These are phyloP conservation scores for Wickerhamomyces pijperi DNA, from an alignment of 805 yeast genomes.

Conservation along the genomic window DNA sequence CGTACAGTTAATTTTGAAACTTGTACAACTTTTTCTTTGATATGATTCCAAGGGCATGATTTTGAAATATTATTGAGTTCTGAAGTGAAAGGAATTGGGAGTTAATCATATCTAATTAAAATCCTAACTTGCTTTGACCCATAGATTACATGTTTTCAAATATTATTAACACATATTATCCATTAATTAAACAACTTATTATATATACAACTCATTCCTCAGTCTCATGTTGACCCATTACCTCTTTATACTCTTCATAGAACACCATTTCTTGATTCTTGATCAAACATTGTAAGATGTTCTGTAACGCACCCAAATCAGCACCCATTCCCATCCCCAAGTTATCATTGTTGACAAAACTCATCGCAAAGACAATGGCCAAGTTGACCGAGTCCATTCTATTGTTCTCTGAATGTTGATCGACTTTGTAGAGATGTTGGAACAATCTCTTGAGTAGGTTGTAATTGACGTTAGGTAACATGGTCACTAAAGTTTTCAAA, in stretches of 20 bases:
- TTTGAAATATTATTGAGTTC: too few species aligned
- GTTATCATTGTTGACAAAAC: conserved; percentile 37
- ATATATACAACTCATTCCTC: too few species aligned
- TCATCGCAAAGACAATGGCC: conserved; percentile 79
- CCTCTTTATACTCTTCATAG: conserved; percentile 3
- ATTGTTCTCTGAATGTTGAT: conserved; percentile 54
- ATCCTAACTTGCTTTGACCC: too few species aligned
- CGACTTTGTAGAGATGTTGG: conserved; percentile 59
- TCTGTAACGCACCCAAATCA: conserved; percentile 42
- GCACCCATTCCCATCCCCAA: conserved; percentile 34
- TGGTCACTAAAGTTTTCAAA: conserved; percentile 22
- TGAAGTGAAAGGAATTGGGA: too few species aligned
- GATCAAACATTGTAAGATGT: conserved; percentile 38
- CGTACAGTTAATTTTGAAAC: too few species aligned
- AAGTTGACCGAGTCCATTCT: conserved; percentile 84
- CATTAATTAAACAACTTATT: too few species aligned
- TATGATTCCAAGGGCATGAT: too few species aligned
- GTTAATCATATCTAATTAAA: too few species aligned
- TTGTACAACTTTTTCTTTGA: too few species aligned
- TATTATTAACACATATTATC: too few species aligned
- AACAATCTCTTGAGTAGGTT: conserved; percentile 56
- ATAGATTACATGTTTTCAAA: too few species aligned
- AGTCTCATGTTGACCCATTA: neutral
- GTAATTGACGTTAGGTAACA: conserved; percentile 57
- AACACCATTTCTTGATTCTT: conserved; percentile 25